phyloP scores from a whole-genome alignment of 305 asterid genomes.

The Nicotiana rustica region DNA sequence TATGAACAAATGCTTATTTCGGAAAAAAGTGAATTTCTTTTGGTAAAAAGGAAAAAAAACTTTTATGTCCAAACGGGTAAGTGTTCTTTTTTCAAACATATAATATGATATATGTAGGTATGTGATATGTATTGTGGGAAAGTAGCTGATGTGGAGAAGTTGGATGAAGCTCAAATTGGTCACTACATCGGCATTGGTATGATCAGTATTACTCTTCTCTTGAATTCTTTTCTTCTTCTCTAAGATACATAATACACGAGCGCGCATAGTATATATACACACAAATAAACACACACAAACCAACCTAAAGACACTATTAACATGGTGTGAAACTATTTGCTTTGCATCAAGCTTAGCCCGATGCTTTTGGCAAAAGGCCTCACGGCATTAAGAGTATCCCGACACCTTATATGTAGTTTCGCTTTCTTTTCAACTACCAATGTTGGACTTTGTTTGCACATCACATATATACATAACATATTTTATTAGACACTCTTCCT shows the following conservation, averaged over 20 bases:
- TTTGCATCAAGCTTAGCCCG: too few relatives aligned
- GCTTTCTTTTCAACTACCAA: too few relatives aligned
- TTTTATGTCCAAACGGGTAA: neutral
- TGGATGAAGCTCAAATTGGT: slow-evolving; percentile 97
- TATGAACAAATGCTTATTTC: too few relatives aligned
- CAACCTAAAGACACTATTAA: too few relatives aligned
- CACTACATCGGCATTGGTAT: slow-evolving; percentile 95
- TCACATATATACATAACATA: neutral
- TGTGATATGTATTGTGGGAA: slow-evolving; percentile 89
- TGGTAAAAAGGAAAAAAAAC: too few relatives aligned
- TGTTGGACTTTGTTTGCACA: too few relatives aligned
- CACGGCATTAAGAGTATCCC: too few relatives aligned
- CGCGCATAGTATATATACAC: neutral
- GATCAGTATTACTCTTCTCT: slow-evolving; percentile 3
- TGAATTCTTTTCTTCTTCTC: slow-evolving; percentile 16
- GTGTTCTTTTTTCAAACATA: neutral
- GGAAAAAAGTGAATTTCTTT: too few relatives aligned
- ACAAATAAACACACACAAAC: neutral
- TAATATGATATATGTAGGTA: slow-evolving; percentile 51
- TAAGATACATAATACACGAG: neutral
- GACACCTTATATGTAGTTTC: too few relatives aligned
- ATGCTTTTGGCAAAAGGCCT: too few relatives aligned
- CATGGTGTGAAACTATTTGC: too few relatives aligned
- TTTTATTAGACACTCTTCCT: neutral
- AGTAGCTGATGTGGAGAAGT: slow-evolving; percentile 78